These are phyloP conservation scores for Fusarium penzigii DNA, from an alignment of 2,329 filamentous ascomycete genomes.

Conservation along the genomic window DNA sequence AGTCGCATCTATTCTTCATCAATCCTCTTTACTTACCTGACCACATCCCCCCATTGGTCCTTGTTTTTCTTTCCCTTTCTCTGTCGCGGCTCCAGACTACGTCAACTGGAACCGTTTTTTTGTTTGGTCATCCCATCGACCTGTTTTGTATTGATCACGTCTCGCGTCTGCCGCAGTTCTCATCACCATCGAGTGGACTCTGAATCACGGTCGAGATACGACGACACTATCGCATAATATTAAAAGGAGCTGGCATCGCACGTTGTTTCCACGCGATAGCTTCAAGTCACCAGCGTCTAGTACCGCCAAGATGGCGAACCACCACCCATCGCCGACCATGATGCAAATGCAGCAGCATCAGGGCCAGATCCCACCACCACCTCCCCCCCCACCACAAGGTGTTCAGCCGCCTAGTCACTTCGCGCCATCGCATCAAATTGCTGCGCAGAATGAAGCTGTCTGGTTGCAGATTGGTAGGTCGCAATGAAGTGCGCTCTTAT, in stretches of 20 bases:
- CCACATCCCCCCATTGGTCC: constrained; percentile 12
- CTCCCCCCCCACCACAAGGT: constrained; percentile 42
- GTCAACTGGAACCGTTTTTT: constrained; percentile 12
- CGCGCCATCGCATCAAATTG: constrained; percentile 72
- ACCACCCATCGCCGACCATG: constrained; percentile 79
- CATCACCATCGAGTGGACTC: constrained; percentile 4
- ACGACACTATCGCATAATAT: constrained; percentile 1
- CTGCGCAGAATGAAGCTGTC: constrained; percentile 78
- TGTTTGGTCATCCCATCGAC: constrained; percentile 9
- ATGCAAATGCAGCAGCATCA: constrained; percentile 68
- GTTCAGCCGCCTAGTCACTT: constrained; percentile 56
- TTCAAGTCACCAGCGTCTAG: constrained; percentile 11
- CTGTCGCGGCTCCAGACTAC: constrained; percentile 11
- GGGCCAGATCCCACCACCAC: constrained; percentile 57
- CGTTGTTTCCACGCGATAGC: constrained; percentile 17
- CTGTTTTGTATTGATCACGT: constrained; percentile 10
- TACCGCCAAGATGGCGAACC: constrained; percentile 64
- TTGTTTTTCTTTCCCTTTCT: constrained; percentile 9
- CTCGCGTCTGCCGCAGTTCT: constrained; percentile 12
- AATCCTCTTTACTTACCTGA: constrained; percentile 8
- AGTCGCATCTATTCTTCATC: constrained; percentile 9
- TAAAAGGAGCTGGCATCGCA: constrained; percentile 18
- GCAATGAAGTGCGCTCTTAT: constrained; percentile 9
- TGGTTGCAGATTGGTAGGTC: constrained; percentile 90
- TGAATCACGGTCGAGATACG: constrained; percentile 18